A percentile compares a stretch with the other conserved stretches of the same genome.
These are phyloP conservation scores for Physocladia obscura DNA, from an alignment of 192 early-diverging fungal species.

Conservation along the genomic window DNA sequence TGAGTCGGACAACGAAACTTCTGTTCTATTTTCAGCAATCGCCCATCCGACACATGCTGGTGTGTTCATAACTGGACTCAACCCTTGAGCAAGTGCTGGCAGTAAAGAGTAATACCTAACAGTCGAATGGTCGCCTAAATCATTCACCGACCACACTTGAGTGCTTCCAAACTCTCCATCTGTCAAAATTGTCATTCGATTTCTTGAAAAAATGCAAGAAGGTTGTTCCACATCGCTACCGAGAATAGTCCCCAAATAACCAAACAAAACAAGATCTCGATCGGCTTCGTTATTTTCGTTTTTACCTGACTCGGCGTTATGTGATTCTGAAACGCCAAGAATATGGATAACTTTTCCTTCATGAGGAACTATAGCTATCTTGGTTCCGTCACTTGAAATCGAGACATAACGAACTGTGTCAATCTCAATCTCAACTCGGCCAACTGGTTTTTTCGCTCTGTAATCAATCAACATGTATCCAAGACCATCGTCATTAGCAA, in stretches of 20 bases:
- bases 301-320: not conserved
- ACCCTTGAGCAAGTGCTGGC: slow-evolving; percentile 18
- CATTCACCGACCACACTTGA: slow-evolving; percentile 28
- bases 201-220: slow-evolving; percentile 21
- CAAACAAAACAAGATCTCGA: not conserved
- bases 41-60: slow-evolving; percentile 20
- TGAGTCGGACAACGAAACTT: slow-evolving; percentile 23
- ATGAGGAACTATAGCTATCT: slow-evolving; percentile 23
- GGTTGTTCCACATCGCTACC: slow-evolving; percentile 25
- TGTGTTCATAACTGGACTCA: slow-evolving; percentile 14
- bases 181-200: slow-evolving; percentile 22
- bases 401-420: slow-evolving; percentile 28
- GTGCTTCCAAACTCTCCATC: slow-evolving; percentile 17
- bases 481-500: slow-evolving; percentile 28
- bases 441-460: slow-evolving; percentile 26
- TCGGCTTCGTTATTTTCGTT: not conserved
- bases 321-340: slow-evolving; percentile 10
- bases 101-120: slow-evolving; percentile 18
- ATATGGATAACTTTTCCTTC: slow-evolving; percentile 32
- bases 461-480: slow-evolving; percentile 33
- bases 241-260: slow-evolving; percentile 26
- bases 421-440: slow-evolving; percentile 15
- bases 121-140: slow-evolving; percentile 35
- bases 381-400: slow-evolving; percentile 22
- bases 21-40: slow-evolving; percentile 21